Evolutionary conservation across 805 yeast genomes (phyloP).

Genomic region (Candida piceae): DNA sequence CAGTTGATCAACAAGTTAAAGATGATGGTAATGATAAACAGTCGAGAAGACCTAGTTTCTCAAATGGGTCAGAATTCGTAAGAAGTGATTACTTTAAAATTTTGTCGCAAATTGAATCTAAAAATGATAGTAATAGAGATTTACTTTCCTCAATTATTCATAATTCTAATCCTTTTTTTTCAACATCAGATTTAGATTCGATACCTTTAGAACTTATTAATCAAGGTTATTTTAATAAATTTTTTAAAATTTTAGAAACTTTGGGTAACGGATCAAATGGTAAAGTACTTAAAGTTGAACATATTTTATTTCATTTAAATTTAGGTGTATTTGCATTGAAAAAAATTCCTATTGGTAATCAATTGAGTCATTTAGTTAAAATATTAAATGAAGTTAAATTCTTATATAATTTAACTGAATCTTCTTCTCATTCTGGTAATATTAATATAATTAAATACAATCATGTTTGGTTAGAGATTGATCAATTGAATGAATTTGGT

Average conservation of each 20-base stretch:
- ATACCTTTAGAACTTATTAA: slow-evolving; percentile 50
- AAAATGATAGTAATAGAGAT: slow-evolving; percentile 17
- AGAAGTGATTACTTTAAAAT: slow-evolving; percentile 28
- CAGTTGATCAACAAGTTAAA: neutral
- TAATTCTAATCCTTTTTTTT: slow-evolving; percentile 3
- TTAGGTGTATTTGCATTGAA: slow-evolving; percentile 82
- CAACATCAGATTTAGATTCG: slow-evolving; percentile 5
- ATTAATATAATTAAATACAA: slow-evolving; percentile 74
- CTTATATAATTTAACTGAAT: slow-evolving; percentile 46
- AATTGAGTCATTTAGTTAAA: slow-evolving; percentile 59
- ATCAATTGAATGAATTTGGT: slow-evolving; percentile 45
- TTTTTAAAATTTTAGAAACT: slow-evolving; percentile 55
- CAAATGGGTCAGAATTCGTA: slow-evolving; percentile 9
- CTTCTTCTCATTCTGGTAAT: slow-evolving; percentile 22
- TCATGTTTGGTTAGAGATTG: slow-evolving; percentile 88
- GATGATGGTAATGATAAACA: neutral
- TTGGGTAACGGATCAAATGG: slow-evolving; percentile 86
- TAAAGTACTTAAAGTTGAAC: slow-evolving; percentile 78
- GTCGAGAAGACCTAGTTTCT: neutral
- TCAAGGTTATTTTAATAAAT: slow-evolving; percentile 74
- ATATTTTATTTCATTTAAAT: slow-evolving; percentile 62
- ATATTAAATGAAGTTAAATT: slow-evolving; percentile 77
- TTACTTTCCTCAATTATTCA: slow-evolving; percentile 12
- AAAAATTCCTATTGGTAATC: slow-evolving; percentile 78
- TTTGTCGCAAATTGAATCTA: slow-evolving; percentile 17